Evolutionary conservation across 2,329 filamentous ascomycete genomes (phyloP).

Genomic region (Colletotrichum australisinense): DNA sequence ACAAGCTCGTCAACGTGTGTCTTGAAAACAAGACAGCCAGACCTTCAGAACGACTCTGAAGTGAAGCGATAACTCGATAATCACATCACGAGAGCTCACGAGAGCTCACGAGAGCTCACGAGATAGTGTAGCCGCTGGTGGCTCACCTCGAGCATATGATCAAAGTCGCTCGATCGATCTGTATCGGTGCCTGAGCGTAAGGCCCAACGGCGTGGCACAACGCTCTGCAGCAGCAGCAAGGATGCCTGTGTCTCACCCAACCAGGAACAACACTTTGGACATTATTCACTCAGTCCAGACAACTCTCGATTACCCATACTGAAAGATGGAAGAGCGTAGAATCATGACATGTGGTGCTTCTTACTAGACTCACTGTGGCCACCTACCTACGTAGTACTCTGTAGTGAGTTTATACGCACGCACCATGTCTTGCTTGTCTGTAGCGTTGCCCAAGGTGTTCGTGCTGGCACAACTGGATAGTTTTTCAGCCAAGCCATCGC

Average conservation of each 20-base stretch:
- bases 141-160: neutral
- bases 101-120: neutral
- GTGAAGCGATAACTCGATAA: neutral
- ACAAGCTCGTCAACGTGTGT: neutral
- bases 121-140: neutral
- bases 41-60: neutral
- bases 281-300: neutral
- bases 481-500: neutral
- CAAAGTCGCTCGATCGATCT: neutral
- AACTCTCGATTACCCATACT: neutral
- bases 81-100: neutral
- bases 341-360: neutral
- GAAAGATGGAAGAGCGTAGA: neutral
- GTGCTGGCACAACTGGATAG: neutral
- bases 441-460: neutral
- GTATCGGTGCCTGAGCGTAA: conserved; percentile 5
- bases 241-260: neutral
- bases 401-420: neutral
- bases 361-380: neutral
- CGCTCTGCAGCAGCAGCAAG: conserved; percentile 6
- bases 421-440: neutral
- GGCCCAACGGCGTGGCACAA: neutral
- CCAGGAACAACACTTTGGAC: neutral
- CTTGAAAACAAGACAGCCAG: neutral
- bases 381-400: too few species aligned